A percentile compares a stretch with the other conserved stretches of the same genome.
Evolutionary conservation across 306 rosid genomes (phyloP).

Genomic region (Vicia faba): DNA sequence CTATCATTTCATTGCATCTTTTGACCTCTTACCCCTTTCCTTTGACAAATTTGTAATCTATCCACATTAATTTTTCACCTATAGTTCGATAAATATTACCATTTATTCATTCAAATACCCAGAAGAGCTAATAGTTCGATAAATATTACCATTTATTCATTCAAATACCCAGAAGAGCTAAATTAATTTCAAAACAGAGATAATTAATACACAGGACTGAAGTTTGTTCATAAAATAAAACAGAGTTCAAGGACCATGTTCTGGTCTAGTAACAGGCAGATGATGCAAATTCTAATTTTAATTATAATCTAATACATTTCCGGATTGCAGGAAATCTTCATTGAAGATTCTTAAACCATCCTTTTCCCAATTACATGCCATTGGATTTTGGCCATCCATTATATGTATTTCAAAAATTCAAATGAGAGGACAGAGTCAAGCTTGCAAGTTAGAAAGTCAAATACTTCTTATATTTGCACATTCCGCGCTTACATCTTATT

Average conservation of each 20-base stretch:
- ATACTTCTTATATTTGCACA: conserved; percentile 29
- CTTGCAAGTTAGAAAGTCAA: conserved; percentile 22
- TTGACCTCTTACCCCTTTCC: too few species aligned
- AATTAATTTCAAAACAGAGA: background rate
- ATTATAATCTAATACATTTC: background rate
- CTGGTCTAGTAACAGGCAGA: background rate
- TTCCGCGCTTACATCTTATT: conserved; percentile 25
- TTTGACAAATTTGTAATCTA: too few species aligned
- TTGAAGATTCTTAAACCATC: background rate
- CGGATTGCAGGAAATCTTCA: background rate
- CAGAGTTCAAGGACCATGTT: background rate
- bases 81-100: too few species aligned
- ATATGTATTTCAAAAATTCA: conserved; percentile 3
- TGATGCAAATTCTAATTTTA: background rate
- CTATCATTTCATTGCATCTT: too few species aligned
- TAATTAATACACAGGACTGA: background rate
- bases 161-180: background rate
- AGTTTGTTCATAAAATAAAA: background rate
- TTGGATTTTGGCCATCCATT: background rate
- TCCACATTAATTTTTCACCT: too few species aligned
- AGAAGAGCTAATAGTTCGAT: too few species aligned
- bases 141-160: too few species aligned
- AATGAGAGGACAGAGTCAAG: background rate
- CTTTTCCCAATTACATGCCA: conserved; percentile 5
- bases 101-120: too few species aligned